Evolutionary conservation across 192 early-diverging fungal genomes (phyloP).

Genomic region (Podila verticillata): DNA sequence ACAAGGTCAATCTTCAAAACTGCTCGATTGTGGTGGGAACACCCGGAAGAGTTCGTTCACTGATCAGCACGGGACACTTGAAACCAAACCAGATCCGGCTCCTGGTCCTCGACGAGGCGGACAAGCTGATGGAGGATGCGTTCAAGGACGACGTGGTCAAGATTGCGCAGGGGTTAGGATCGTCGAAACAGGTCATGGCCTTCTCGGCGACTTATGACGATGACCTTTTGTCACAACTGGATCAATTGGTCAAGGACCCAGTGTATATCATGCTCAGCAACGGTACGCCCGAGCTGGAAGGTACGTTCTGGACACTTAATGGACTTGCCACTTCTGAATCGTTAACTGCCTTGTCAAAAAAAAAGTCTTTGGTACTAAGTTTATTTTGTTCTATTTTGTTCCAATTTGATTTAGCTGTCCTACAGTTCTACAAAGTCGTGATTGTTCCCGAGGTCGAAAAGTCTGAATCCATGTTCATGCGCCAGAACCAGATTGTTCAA

Average conservation of each 20-base stretch:
- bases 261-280: slow-evolving; percentile 59
- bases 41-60: slow-evolving; percentile 54
- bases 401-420: slow-evolving; percentile 51
- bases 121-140: slow-evolving; percentile 65
- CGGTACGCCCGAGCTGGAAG: slow-evolving; percentile 59
- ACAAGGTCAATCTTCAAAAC: slow-evolving; percentile 50
- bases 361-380: too few relatives aligned
- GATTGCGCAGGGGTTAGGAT: slow-evolving; percentile 51
- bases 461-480: slow-evolving; percentile 24
- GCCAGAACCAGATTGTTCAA: slow-evolving; percentile 48
- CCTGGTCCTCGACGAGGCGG: slow-evolving; percentile 69
- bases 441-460: slow-evolving; percentile 16
- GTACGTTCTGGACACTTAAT: slow-evolving; percentile 22
- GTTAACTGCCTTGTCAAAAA: too few relatives aligned
- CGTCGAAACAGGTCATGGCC: slow-evolving; percentile 61
- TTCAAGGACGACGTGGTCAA: slow-evolving; percentile 49
- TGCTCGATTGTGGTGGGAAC: slow-evolving; percentile 67
- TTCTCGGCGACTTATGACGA: slow-evolving; percentile 72
- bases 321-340: neutral
- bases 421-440: slow-evolving; percentile 58
- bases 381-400: neutral
- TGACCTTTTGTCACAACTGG: slow-evolving; percentile 45
- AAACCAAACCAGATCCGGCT: slow-evolving; percentile 50
- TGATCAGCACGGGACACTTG: slow-evolving; percentile 54
- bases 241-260: slow-evolving; percentile 55